These are phyloP conservation scores for Pythium oligandrum DNA, from an alignment of 352 stramenopile species.

Conservation along the genomic window DNA sequence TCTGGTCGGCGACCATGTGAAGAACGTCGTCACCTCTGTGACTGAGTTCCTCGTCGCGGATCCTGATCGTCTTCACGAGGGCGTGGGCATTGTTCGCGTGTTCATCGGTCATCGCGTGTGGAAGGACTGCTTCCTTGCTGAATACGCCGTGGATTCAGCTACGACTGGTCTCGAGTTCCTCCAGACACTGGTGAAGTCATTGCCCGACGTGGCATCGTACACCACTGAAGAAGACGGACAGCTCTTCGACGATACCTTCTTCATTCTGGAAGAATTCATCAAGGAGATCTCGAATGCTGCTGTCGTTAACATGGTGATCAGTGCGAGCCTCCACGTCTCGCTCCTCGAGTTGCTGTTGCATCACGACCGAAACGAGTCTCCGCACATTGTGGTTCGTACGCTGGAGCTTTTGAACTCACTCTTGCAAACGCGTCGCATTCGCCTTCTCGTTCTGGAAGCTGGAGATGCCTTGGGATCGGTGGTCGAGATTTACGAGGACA, in stretches of 20 bases:
- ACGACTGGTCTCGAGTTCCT: conserved; percentile 62
- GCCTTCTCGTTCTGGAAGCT: conserved; percentile 63
- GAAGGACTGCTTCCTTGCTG: conserved; percentile 70
- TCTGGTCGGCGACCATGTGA: conserved; percentile 53
- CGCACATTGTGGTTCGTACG: conserved; percentile 11
- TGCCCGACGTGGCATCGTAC: not conserved
- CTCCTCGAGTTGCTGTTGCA: conserved; percentile 50
- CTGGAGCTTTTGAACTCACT: conserved; percentile 51
- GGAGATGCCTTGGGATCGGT: conserved; percentile 45
- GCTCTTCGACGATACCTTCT: conserved; percentile 60
- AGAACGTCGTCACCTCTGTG: conserved; percentile 57
- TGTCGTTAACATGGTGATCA: conserved; percentile 68
- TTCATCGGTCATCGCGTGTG: conserved; percentile 54
- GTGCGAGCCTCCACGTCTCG: conserved; percentile 55
- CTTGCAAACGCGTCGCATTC: conserved; percentile 57
- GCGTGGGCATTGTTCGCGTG: conserved; percentile 72
- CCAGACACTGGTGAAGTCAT: conserved; percentile 49
- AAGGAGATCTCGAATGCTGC: conserved; percentile 53
- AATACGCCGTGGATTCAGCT: conserved; percentile 61
- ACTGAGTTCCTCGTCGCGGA: conserved; percentile 69
- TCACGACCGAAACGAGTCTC: not conserved
- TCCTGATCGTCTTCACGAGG: conserved; percentile 41
- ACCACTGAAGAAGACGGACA: conserved; percentile 17
- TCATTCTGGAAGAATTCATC: conserved; percentile 56
- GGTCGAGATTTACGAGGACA: conserved; percentile 49